Base-by-base conservation (phyloP, 768 basidiomycete species). In the Tulasnella sp. region DNA sequence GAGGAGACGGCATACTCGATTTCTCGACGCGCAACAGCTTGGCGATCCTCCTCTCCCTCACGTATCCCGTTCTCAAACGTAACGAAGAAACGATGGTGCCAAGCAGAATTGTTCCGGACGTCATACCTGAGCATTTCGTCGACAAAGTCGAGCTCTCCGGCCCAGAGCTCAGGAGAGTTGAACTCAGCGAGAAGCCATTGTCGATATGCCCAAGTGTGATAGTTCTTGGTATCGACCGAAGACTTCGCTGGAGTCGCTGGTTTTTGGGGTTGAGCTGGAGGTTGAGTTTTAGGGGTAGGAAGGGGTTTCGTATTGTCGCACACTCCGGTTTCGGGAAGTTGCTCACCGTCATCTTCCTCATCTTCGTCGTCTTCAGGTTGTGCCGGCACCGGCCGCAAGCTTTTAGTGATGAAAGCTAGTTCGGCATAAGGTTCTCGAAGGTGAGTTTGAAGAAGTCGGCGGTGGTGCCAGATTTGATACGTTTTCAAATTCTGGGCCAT, bases 401-500 rank as follows among this genome's bases (percentile, higher is more conserved):
- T 90, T 77, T 85, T 84, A 73, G 90, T 88, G 83, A 95, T 91
- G 84, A 98, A 98, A 46, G 83, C 86, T 76, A 99, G 91, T 84
- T 99, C 98, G 35, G 82, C 78, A 1, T 80, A 40, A 6, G 91
- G 88, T 32, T 87, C 83, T 77, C 88, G 86, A 42, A 89, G 86
- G 70, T 87, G 84, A 48, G 87, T 87, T 79, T 95, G 88, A 48
- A 95, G 86, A 46, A 95, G 89, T 5, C 92, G 90, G 61, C 94
- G 91, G 82, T 95, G 93, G 85, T 93, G 96, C 98, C 98, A 99
- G 35, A 99, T 96, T 86, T 99, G 98, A 84, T 99, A 99, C 13
- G 92, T 95, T 86, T 99, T 99, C 82, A 98, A 88, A 84, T 91
- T 91, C 80, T 88, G 87, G 80, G 91, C 88, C 29, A 95, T 93